These are phyloP conservation scores for Podaxis mareebaensis DNA, from an alignment of 768 basidiomycete genomes.

Conservation along the genomic window DNA sequence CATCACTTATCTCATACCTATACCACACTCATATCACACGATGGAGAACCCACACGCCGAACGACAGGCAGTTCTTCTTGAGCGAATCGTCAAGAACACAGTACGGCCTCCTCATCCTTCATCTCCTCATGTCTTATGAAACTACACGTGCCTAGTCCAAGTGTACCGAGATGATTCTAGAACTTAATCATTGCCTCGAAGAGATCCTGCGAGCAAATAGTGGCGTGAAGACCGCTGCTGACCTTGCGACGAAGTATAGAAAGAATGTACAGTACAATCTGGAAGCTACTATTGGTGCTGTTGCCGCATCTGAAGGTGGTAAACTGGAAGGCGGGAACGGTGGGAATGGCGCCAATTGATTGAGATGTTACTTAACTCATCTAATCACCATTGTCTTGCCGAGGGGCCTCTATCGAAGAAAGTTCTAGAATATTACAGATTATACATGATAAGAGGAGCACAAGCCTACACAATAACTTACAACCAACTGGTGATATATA, in stretches of 20 bases:
- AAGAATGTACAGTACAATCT: conserved; percentile 94
- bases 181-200: conserved; percentile 89
- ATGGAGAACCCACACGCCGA: conserved; percentile 98
- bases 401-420: not conserved
- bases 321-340: not conserved
- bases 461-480: not conserved
- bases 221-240: conserved; percentile 77
- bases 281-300: conserved; percentile 52
- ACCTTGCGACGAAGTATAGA: conserved; percentile 83
- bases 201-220: conserved; percentile 80
- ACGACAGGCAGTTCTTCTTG: conserved; percentile 85
- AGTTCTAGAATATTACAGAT: not conserved
- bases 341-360: not conserved
- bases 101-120: conserved; percentile 42
- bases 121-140: conserved; percentile 5
- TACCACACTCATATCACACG: not conserved
- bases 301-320: conserved; percentile 3
- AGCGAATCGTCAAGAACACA: conserved; percentile 88
- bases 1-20: conserved; percentile 1
- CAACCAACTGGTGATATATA: not conserved
- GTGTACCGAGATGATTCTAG: conserved; percentile 87
- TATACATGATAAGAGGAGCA: not conserved
- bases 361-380: not conserved
- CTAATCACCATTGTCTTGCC: not conserved
- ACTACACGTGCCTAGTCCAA: conserved; percentile 61